Evolutionary conservation across 306 rosid genomes (phyloP).

Genomic region (Acacia crassicarpa): DNA sequence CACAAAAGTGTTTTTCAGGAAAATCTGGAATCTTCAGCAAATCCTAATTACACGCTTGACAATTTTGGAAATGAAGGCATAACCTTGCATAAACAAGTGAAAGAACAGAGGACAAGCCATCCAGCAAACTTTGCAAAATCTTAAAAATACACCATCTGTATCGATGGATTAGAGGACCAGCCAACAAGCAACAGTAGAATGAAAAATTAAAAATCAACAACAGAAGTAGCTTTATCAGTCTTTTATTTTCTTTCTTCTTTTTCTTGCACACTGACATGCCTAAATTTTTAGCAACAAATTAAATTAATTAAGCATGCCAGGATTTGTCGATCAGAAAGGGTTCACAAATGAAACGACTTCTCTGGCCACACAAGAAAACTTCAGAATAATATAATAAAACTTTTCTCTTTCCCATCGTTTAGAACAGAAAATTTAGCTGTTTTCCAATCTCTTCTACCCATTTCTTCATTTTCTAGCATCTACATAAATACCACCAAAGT

Average conservation of each 20-base stretch:
- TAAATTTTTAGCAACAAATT: neutral
- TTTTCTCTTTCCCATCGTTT: conserved; percentile 13
- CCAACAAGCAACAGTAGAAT: neutral
- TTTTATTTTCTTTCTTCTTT: neutral
- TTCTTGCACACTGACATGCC: neutral
- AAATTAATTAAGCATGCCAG: neutral
- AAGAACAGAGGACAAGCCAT: neutral
- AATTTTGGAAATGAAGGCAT: neutral
- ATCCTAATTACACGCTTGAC: neutral
- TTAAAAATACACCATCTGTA: neutral
- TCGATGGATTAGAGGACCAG: neutral
- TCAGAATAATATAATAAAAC: neutral
- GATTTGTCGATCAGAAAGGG: neutral
- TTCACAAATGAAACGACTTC: neutral
- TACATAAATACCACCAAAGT: neutral
- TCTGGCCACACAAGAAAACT: neutral
- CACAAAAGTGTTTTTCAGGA: neutral
- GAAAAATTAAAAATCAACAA: neutral
- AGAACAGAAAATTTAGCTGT: conserved; percentile 5
- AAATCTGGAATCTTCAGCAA: neutral
- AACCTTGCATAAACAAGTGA: neutral
- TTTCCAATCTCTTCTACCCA: neutral
- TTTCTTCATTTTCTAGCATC: conserved; percentile 9
- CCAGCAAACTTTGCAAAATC: neutral
- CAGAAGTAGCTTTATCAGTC: neutral